These are phyloP conservation scores for Fistulifera pelliculosa DNA, from an alignment of 108 stramenopile species.

Conservation along the genomic window DNA sequence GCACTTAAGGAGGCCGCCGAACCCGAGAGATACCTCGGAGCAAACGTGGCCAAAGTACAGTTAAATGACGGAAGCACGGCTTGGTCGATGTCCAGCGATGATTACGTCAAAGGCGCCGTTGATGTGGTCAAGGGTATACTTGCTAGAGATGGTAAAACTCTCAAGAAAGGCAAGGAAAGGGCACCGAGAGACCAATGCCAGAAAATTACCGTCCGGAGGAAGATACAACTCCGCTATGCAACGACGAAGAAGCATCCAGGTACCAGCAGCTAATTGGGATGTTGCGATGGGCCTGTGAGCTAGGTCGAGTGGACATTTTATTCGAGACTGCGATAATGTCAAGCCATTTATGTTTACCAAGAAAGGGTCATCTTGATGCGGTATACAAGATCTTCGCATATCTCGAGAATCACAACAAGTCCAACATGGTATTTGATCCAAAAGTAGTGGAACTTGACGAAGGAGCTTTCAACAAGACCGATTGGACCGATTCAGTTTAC, in stretches of 20 bases:
- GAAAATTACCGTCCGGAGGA: background rate
- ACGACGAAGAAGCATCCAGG: background rate
- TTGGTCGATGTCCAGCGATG: conserved; percentile 15
- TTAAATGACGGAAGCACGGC: background rate
- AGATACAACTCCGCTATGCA: background rate
- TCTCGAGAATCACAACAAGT: conserved; percentile 9
- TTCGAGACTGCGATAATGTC: conserved; percentile 37
- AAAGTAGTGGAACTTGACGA: background rate
- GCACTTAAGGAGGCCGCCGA: conserved; percentile 13
- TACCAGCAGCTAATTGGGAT: background rate
- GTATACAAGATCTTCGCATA: conserved; percentile 34
- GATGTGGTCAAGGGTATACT: conserved; percentile 13
- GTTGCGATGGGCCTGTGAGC: conserved; percentile 27
- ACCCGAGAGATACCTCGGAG: conserved; percentile 23
- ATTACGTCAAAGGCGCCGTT: conserved; percentile 17
- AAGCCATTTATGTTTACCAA: conserved; percentile 30
- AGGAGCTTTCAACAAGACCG: conserved; percentile 1
- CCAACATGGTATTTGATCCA: conserved; percentile 21
- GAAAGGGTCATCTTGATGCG: conserved; percentile 36
- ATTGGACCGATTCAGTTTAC: conserved; percentile 12
- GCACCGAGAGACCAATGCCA: background rate
- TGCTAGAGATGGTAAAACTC: background rate
- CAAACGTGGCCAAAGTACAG: conserved; percentile 1
- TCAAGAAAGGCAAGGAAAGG: conserved; percentile 1
- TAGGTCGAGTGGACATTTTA: conserved; percentile 30